These are phyloP conservation scores for Powellomyces hirtus DNA, from an alignment of 192 early-diverging fungal species.

Conservation along the genomic window DNA sequence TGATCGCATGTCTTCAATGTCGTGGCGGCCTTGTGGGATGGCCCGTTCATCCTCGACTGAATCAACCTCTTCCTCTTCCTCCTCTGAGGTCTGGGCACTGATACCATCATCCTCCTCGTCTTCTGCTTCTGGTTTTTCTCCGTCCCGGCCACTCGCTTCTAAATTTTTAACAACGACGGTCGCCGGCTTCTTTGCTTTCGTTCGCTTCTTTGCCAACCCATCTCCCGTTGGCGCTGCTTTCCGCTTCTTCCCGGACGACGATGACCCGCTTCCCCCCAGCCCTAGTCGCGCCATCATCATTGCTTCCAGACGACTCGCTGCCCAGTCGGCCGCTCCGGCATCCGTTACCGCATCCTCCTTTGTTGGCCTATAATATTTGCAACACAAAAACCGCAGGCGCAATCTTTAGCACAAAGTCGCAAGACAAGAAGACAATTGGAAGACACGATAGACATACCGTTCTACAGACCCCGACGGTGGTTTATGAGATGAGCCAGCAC, in stretches of 20 bases:
- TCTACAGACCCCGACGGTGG: too few species aligned
- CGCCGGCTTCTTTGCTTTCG: neutral
- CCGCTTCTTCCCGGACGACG: neutral
- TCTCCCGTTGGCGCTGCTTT: constrained; percentile 1
- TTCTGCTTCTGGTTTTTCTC: neutral
- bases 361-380: too few species aligned
- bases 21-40: neutral
- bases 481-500: too few species aligned
- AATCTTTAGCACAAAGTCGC: too few species aligned
- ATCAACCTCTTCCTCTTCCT: neutral
- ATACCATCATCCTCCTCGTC: neutral
- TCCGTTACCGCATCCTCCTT: too few species aligned
- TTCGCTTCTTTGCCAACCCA: neutral
- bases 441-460: too few species aligned
- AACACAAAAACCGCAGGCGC: too few species aligned
- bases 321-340: constrained; percentile 14
- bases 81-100: too few species aligned
- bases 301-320: constrained; percentile 16
- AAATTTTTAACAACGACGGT: neutral
- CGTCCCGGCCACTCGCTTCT: neutral
- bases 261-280: neutral
- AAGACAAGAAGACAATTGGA: too few species aligned
- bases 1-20: constrained; percentile 18
- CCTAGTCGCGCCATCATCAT: constrained; percentile 24
- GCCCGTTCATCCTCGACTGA: neutral